Evolutionary conservation across 306 rosid genomes (phyloP), one percentile per base, ranked within the genome.

Genomic region (Betula pendula): DNA sequence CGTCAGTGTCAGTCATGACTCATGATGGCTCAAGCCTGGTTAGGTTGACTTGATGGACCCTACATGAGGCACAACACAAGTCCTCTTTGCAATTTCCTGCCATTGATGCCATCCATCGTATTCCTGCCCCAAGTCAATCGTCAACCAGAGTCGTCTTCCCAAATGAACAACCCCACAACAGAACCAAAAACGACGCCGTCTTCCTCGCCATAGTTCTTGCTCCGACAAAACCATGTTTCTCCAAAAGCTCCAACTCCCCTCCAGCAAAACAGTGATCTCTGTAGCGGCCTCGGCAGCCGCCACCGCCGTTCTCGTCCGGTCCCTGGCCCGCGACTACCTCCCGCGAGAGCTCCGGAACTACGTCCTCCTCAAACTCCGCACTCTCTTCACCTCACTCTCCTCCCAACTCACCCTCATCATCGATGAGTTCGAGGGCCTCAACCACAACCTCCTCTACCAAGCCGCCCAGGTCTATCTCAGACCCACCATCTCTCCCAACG

Each of bases 341-440:
- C 84, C 84, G 12, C 27, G 0, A 0, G 84, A 75, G 69, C 55
- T 81, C 48, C 76, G 25, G 42, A 24, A 8, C 38, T 75, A 45
- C 12, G 5, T 80, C 29, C 33, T 29, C 51, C 35, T 13, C n/a
- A 81, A 70, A 20, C 24, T 75, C 43, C 35, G 42, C 4, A 31
- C 43, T 40, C 15, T 71, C 44, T 17, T 60, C 27, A 27, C 31
- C 29, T 59, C 68, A 5, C 16, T 81, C 72, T 81, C 77, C 35
- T 75, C 80, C 25, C 80, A 70, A n/a, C 68, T 81, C 63, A 75
- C 77, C 27, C 20, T 81, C 3, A 44, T 75, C 51, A 59, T 81
- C 38, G 73, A 81, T 17, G 84, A 81, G 72, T 81, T 75, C 50
- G 80, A 81, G 20, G 77, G 73, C 15, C 76, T 75, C 72, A 75